Base-by-base conservation (phyloP, 2,329 filamentous ascomycete species). In the Magnaporthiopsis incrustans region DNA sequence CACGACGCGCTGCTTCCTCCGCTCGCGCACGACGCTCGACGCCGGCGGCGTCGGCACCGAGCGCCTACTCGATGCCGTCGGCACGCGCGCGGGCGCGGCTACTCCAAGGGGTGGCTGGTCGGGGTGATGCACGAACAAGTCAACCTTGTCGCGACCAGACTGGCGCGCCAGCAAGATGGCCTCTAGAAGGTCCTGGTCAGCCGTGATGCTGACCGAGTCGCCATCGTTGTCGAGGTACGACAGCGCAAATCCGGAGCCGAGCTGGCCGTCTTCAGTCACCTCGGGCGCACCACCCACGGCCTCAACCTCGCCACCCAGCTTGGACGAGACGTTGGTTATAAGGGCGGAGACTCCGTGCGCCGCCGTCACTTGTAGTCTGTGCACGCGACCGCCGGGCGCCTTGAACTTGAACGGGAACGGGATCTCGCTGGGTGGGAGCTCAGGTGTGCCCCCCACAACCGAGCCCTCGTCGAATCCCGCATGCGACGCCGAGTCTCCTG, bases 351-450 rank as follows among this genome's bases (percentile, higher is more conserved):
- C 86, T 57, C 95, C 95, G 64, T 91, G 86, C 27, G 89, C 86
- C 14, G 92, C 89, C 63, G 87, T 81, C 33, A 97, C 88, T 72
- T 98, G 95, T 62, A 99, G 79, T 64, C 95, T 88, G 77, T 99
- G 95, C 25, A 98, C 93, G 63, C 95, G 91, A 59, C 94, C 95
- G 70, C 91, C 93, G 1, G 95, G 95, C 2, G 95, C 92, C 81
- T 98, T 98, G 85, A 99, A 99, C 77, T 99, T 99, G 87, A 99
- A 99, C 3, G 94, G 87, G 77, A 98, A 99, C 0, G 94, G 91
- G 14, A 85, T 77, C 68, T 96, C 91, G 70, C 90, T 85, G 1
- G 84, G 79, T 4, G 81, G 77, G 25, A 88, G 82, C 60, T 89
- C 81, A 2, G 75, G 75, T 3, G 73, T 71, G 59, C 60, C 38